Base-by-base conservation (phyloP, 495 filamentous ascomycete species). In the Podospora anserina region DNA sequence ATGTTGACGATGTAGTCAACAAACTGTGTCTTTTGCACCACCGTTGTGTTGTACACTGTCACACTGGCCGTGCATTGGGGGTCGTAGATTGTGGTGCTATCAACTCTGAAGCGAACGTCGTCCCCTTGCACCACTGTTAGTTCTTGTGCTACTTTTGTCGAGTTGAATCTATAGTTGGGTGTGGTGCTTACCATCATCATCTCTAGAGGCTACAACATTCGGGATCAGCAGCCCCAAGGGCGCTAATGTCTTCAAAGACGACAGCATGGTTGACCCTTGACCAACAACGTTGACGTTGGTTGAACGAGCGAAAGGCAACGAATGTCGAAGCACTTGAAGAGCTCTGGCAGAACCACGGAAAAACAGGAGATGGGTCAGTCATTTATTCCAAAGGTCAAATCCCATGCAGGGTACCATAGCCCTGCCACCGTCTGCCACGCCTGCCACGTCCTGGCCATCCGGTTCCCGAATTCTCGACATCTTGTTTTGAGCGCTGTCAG, bases 1-100 rank as follows among this genome's bases (percentile, higher is more conserved):
- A 60, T 55, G 26, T 65, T 62, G 63, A 67, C 68, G 63, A 7
- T 58, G 26, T 64, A 64, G 18, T 69, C 61, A 23, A 65, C 55
- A n/a, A 61, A 34, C 13, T 66, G n/a, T 54, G 63, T 63, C n/a
- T 19, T 27, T n/a, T 69, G n/a, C 7, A 69, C 58, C 5, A 55
- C 7, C 1, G 60, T 71, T 26, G 59, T 64, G 30, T 63, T 49
- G 32, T n/a, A 44, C 18, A 63, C 28, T 7, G 61, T 63, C 13
- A 44, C 30, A 26, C 34, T 32, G 7, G 61, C 61, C 9, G 61
- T 63, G 34, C 61, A 63, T 19, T 9, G 7, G 2, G 67, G 61
- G 11, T 66, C 57, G 53, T 30, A 32, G 28, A 58, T 56, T n/a
- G 61, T 28, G 1, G 18, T 63, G 28, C 30, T 20, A 18, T 16